Evolutionary conservation across 2,329 filamentous ascomycete genomes (phyloP), one percentile per base, ranked within the genome.

Genomic region (Claviceps humidiphila): DNA sequence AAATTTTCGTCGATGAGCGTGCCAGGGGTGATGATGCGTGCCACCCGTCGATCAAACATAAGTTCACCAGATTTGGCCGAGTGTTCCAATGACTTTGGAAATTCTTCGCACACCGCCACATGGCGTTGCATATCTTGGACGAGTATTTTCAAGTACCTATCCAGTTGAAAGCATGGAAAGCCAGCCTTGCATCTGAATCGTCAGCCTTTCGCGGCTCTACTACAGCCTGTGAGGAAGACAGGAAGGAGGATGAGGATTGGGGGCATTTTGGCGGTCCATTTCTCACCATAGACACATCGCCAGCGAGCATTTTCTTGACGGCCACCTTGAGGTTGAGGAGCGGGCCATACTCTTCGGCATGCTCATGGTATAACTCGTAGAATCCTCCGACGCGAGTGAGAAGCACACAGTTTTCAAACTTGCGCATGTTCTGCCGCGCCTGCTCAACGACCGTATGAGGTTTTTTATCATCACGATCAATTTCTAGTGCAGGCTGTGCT

Each of bases 1-100:
- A 97, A 98, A 60, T 89, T 90, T 69, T 98, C 93, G 67, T 98
- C 93, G 58, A 98, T 95, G 51, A 98, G 74, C 1, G 93, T 98
- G 20, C 93, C 93, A 1, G 93, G 89, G 0, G 93, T 97, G 62
- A 98, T 82, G 59, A 98, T 84, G 53, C 93, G 83, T 17, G 87
- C 80, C 14, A 98, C 89, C 59, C 76, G 82, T 26, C 93, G 84
- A 64, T 94, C 86, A 65, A 93, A 94, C 73, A 91, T 75, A 57
- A 91, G 71, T 3, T 88, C 89, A 14, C 87, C 87, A 20, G 81
- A 77, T 63, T 84, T 91, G 57, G 84, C 71, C 67, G 81, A 88
- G 52, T 81, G 81, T 3, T 82, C 74, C 4, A 80, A 74, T 57
- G 82, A 77, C 61, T 93, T 87, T 17, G 85, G 82, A 60, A 94